Base-by-base conservation (phyloP, 306 rosid genomes). In the Ceratonia siliqua region DNA sequence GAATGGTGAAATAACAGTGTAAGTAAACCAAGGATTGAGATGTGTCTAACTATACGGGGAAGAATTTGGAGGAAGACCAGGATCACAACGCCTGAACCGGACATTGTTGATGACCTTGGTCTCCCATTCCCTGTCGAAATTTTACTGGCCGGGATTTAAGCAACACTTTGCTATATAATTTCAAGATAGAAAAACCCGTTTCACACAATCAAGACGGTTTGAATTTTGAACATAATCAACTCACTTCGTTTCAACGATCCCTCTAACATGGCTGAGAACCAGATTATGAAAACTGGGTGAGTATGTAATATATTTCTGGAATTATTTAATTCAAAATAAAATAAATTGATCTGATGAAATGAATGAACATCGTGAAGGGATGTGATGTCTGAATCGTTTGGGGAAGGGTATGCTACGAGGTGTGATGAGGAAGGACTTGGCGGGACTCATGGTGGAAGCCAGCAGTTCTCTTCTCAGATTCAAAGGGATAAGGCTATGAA, bases 361-460 rank as follows among this genome's bases (percentile, higher is more conserved):
- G n/a, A n/a, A n/a, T n/a, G n/a, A n/a, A n/a, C n/a, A n/a, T n/a
- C n/a, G 48, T 52, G 55, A 78, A 94, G 98, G 78, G 91, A 90
- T 59, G 78, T 76, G 87, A 91, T 94, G 94, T 87, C 90, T 38
- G 86, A 87, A 80, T 85, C 97, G 6, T 91, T 88, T 64, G 98
- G 98, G 35, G 91, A 90, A 65, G 98, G 91, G 33, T 94, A 91
- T 28, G 83, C 97, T 18, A 82, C 90, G 2, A 85, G 98, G 50
- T 78, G 82, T 2, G 93, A 87, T 70, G 98, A 91, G 48, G 97
- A 94, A 87, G 98, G 98, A 59, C 90, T 91, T 43, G 98, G 98
- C 5, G 97, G 97, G 45, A 74, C 25, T 35, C 90, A 86, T 68
- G 78, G 93, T 30, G 79, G 82, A 13, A 85, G 82, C 39, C 67